Conservation (phyloP, 768 basidiomycete genomes). For the Suillus subaureus region DNA sequence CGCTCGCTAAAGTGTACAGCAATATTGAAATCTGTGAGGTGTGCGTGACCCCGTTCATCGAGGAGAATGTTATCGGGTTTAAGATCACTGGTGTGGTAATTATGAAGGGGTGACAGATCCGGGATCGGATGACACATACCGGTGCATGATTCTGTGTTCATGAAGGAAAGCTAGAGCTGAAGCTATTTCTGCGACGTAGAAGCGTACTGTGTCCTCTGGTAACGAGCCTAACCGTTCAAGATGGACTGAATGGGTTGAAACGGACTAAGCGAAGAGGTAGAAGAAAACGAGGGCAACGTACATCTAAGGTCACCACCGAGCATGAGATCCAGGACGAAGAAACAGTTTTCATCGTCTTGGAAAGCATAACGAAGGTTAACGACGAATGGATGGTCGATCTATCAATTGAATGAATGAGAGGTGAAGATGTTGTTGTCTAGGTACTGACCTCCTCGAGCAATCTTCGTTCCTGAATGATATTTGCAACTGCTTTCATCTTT, state of each 20-base stretch:
- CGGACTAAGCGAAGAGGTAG: neutral
- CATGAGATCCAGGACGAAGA: conserved; percentile 98
- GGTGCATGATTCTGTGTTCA: conserved; percentile 92
- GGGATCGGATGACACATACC: conserved; percentile 50
- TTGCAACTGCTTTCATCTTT: conserved; percentile 97
- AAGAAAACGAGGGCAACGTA: conserved; percentile 42
- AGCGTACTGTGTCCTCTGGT: conserved; percentile 77
- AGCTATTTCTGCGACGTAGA: conserved; percentile 88
- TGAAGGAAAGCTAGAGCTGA: conserved; percentile 90
- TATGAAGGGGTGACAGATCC: neutral
- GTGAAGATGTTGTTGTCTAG: neutral
- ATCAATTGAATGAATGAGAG: neutral
- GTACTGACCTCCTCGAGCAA: conserved; percentile 86
- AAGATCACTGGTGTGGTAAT: conserved; percentile 63
- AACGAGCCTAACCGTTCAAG: conserved; percentile 79
- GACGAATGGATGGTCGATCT: conserved; percentile 96
- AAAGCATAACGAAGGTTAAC: conserved; percentile 96
- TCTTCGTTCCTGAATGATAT: conserved; percentile 95
- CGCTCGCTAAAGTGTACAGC: conserved; percentile 95
- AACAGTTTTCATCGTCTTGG: conserved; percentile 98
- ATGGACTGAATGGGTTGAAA: conserved; percentile 59
- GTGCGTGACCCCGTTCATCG: conserved; percentile 93
- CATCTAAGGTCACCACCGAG: conserved; percentile 93
- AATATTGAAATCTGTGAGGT: conserved; percentile 98
- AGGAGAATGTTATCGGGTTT: conserved; percentile 98